Evolutionary conservation across 78 protist genomes (phyloP).

Genomic region (Dictyostelium capitatum): DNA sequence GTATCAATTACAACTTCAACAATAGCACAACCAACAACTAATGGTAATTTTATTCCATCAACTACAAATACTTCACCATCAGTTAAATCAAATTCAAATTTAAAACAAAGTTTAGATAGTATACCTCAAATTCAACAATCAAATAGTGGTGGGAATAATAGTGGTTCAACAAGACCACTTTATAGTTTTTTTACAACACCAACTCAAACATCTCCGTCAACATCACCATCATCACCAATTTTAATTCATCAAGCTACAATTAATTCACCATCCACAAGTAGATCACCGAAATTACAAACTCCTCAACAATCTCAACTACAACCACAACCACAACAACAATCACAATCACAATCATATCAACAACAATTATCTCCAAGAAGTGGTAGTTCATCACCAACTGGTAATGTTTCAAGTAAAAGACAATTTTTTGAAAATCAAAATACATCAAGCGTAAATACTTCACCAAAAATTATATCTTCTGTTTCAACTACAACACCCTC

Average conservation of each 20-base stretch:
- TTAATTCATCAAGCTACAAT: background rate
- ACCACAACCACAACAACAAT: no score
- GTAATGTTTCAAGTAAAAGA: conserved; percentile 26
- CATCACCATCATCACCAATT: conserved; percentile 12
- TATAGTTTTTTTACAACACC: conserved; percentile 19
- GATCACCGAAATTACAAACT: background rate
- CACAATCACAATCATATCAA: background rate
- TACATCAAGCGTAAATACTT: background rate
- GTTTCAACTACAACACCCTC: background rate
- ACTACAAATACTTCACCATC: conserved; percentile 14
- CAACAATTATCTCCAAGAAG: conserved; percentile 3
- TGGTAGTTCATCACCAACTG: background rate
- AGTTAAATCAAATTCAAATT: background rate
- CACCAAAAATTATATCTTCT: background rate
- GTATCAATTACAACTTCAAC: background rate
- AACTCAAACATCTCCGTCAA: conserved; percentile 1
- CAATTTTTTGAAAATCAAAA: conserved; percentile 28
- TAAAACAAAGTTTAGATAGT: conserved; percentile 19
- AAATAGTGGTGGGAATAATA: background rate
- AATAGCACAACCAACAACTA: background rate
- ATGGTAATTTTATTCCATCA: background rate
- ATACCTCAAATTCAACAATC: background rate
- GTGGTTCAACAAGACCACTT: background rate
- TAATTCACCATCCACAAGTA: background rate
- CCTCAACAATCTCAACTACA: background rate